These are phyloP conservation scores for Ophiostoma himal-ulmi DNA, from an alignment of 2,329 filamentous ascomycete genomes.

Conservation along the genomic window DNA sequence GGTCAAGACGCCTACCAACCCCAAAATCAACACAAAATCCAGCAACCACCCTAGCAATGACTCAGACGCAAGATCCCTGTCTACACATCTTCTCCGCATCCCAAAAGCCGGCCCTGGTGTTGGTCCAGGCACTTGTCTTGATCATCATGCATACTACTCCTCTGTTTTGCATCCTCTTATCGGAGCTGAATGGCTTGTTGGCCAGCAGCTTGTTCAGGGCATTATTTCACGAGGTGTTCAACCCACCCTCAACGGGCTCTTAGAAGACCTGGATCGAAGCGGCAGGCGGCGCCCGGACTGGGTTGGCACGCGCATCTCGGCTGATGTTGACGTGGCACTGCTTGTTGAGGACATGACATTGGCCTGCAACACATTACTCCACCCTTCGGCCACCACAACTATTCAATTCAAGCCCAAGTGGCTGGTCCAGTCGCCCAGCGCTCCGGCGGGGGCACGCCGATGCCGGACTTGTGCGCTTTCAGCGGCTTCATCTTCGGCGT, in stretches of 20 bases:
- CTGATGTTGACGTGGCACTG: slow-evolving; percentile 57
- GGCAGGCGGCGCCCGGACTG: slow-evolving; percentile 38
- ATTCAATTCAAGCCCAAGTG: slow-evolving; percentile 83
- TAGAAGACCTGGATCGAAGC: slow-evolving; percentile 38
- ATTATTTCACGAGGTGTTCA: slow-evolving; percentile 37
- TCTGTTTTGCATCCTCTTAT: slow-evolving; percentile 53
- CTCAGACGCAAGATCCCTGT: slow-evolving; percentile 15
- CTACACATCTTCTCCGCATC: slow-evolving; percentile 26
- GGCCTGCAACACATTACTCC: not conserved
- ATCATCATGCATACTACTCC: slow-evolving; percentile 45
- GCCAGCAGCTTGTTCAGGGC: slow-evolving; percentile 49
- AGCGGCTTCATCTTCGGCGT: slow-evolving; percentile 26
- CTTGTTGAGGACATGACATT: slow-evolving; percentile 69
- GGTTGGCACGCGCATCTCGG: slow-evolving; percentile 46
- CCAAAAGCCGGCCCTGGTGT: slow-evolving; percentile 46
- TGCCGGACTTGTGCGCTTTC: slow-evolving; percentile 69
- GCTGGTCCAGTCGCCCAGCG: slow-evolving; percentile 69
- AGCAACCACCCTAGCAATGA: not conserved
- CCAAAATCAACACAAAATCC: not conserved
- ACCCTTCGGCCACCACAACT: slow-evolving; percentile 32
- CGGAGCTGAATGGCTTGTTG: slow-evolving; percentile 45
- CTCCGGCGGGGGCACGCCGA: slow-evolving; percentile 55
- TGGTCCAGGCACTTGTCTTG: slow-evolving; percentile 36
- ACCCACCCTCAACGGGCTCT: slow-evolving; percentile 47
- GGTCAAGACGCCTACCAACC: not conserved